Evolutionary conservation across 805 yeast species (phyloP).

Genomic region (Sugiyamaella smithiae): DNA sequence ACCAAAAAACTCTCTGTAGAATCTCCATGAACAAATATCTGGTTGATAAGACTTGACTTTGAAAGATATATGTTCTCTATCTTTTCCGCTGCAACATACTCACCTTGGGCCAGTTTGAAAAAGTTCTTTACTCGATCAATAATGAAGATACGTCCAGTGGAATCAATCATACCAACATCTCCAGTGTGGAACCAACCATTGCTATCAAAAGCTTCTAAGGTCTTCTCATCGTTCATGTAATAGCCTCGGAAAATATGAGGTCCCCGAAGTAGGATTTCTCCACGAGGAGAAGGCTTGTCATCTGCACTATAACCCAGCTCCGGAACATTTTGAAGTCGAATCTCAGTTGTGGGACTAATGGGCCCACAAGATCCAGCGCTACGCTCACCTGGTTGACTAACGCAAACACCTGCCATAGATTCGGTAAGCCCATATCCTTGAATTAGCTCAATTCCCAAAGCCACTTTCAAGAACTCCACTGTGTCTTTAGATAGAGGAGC

Average conservation of each 20-base stretch:
- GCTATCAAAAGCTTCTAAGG: conserved; percentile 48
- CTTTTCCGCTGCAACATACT: conserved; percentile 73
- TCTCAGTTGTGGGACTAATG: conserved; percentile 52
- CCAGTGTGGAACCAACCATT: conserved; percentile 69
- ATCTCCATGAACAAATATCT: conserved; percentile 64
- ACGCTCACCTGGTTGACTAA: conserved; percentile 42
- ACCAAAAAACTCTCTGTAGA: conserved; percentile 54
- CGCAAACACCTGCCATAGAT: conserved; percentile 60
- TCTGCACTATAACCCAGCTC: conserved; percentile 52
- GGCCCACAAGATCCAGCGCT: conserved; percentile 60
- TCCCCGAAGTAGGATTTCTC: conserved; percentile 64
- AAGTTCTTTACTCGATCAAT: conserved; percentile 78
- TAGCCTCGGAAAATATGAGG: conserved; percentile 58
- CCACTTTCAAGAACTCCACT: conserved; percentile 57
- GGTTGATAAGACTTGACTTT: conserved; percentile 49
- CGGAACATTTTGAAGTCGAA: conserved; percentile 61
- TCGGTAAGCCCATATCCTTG: conserved; percentile 83
- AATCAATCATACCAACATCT: conserved; percentile 56
- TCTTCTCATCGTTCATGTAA: conserved; percentile 55
- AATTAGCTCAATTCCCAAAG: conserved; percentile 50
- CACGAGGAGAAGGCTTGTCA: conserved; percentile 46
- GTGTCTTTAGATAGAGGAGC: conserved; percentile 70
- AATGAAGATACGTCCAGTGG: conserved; percentile 54
- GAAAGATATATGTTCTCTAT: conserved; percentile 63
- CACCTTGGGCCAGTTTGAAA: conserved; percentile 65